Evolutionary conservation across 2,329 filamentous ascomycete genomes (phyloP), one percentile per base, ranked within the genome.

Genomic region (Alternaria hordeiaustralica): DNA sequence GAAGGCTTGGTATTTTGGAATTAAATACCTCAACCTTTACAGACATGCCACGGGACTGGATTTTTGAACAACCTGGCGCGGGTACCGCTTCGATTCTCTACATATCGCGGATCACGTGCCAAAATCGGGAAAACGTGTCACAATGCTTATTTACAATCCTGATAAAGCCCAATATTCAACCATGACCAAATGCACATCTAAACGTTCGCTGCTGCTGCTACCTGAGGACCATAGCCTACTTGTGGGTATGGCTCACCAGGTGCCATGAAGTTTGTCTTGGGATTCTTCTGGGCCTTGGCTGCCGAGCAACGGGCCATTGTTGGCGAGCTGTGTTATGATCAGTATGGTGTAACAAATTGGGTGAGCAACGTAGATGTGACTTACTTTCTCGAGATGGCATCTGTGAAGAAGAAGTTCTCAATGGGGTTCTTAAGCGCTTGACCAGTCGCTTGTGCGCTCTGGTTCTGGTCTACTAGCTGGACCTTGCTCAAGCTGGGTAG

Each of bases 271-370:
- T 85, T 85, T 28, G 82, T 85, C 61, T 81, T 69, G 25, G 83
- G 78, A 71, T 84, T 83, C 73, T 84, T 84, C 54, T 81, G 75
- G 45, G 91, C 92, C 87, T 97, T 98, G 71, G 94, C 92, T 57
- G 93, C 95, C 54, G 94, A 97, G 87, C 94, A 97, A 79, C 96
- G 92, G 64, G 96, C 96, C 96, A 99, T 99, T 62, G 96, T 99
- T 55, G 96, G 94, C 67, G 94, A 97, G 85, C 94, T 97, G 44
- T 46, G 50, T 9, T 47, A 58, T 47, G n/a, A 26, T 77, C 66
- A 71, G 60, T 63, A 68, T 47, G 15, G 7, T 28, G 30, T 23
- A 12, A 45, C 36, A 13, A 43, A 7, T 11, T 4, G 12, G 11
- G 13, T 1, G 15, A 11, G 11, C 3, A 23, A 58, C 8, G 8